Conservation (phyloP, 768 basidiomycete genomes). For the Piloderma croceum region DNA sequence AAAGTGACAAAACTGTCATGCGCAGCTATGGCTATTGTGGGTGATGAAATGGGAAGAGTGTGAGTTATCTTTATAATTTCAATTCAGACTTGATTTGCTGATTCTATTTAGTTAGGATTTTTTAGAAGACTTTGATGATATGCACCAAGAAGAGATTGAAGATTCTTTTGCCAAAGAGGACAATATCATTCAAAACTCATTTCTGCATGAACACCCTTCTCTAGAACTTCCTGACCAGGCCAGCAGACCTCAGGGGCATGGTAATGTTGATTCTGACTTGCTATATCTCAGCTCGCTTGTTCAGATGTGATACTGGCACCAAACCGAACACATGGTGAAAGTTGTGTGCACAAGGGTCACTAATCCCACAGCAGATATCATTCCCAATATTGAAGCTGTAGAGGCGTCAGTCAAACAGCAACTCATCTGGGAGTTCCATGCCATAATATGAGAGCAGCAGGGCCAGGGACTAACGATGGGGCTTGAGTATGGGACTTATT, state of each 20-base stretch:
- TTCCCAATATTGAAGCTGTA: background rate
- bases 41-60: slow-evolving; percentile 10
- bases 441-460: slow-evolving; percentile 9
- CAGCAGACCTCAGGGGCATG: too few relatives aligned
- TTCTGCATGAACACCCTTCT: background rate
- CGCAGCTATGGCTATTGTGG: slow-evolving; percentile 4
- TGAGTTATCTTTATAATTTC: too few relatives aligned
- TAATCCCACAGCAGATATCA: too few relatives aligned
- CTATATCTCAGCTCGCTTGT: slow-evolving; percentile 8
- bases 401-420: background rate
- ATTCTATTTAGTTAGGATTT: too few relatives aligned
- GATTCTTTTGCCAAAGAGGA: background rate
- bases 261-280: background rate
- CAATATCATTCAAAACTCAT: background rate
- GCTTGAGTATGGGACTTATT: background rate
- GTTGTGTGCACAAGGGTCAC: background rate
- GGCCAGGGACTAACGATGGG: background rate
- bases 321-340: slow-evolving; percentile 15
- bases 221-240: background rate
- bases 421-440: slow-evolving; percentile 6
- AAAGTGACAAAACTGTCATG: background rate
- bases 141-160: background rate
- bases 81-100: too few relatives aligned
- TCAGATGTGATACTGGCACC: slow-evolving; percentile 7
- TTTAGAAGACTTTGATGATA: background rate